Evolutionary conservation across 1,284 basidiomycete genomes (phyloP), one percentile per base, ranked within the genome.

Genomic region (Cryptococcus deneoformans): DNA sequence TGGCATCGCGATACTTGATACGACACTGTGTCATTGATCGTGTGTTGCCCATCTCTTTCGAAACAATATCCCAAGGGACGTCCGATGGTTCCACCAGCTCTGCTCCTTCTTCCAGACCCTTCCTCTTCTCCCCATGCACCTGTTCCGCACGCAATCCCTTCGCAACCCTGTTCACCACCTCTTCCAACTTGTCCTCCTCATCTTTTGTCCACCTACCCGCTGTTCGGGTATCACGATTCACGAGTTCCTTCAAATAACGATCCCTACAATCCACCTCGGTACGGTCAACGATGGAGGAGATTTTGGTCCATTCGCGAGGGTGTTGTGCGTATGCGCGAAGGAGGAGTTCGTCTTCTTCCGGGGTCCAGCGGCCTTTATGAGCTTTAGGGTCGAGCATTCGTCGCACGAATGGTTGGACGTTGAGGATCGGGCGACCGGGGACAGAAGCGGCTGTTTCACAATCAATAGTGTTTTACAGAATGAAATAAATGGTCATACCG

Each of bases 391-490:
- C 65, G 55, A 69, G 71, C 55, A 67, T 64, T 40, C 72, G 53
- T 57, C 69, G 63, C 12, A 73, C 65, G 24, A 62, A 62, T 49
- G 68, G 64, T 57, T 70, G 69, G 40, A 75, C 68, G 47, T 70
- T 70, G 34, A 63, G 62, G 24, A 72, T 66, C 0, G 74, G 74
- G 46, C 74, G 60, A n/a, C 74, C 74, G 6, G 72, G 71, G 1
- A 67, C 59, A 10, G 51, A 45, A 1, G 61, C 62, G 1, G 74
- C 72, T 69, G 53, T 24, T n/a, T 11, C 36, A 20, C 29, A 42
- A 14, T 36, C 0, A 49, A 29, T 49, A 35, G 34, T 48, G 24
- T 12, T 3, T 10, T n/a, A 29, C 7, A 34, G 4, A 10, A 24
- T 48, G 46, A 34, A 16, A 16, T 4, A 29, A 29, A 29, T 5